Percentiles rank a stretch among this genome's conserved stretches.
phyloP scores from a whole-genome alignment of 345 rosid genomes.

The Conringia planisiliqua region DNA sequence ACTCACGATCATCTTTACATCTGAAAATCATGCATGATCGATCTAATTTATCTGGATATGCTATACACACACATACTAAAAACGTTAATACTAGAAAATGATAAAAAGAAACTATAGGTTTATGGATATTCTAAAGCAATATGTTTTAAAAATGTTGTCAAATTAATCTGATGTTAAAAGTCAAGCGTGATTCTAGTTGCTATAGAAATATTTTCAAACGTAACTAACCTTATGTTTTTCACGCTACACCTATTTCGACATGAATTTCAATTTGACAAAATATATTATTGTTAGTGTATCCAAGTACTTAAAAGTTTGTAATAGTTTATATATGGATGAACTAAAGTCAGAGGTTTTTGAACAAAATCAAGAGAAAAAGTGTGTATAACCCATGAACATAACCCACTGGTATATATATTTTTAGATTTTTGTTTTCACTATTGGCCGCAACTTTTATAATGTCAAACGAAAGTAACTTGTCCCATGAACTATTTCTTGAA shows the following conservation, averaged over 20 bases:
- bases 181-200: conserved; percentile 17
- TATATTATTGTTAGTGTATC: neutral
- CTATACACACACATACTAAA: neutral
- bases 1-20: neutral
- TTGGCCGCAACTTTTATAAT: neutral
- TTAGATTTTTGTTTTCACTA: neutral
- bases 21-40: neutral
- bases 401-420: neutral
- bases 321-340: neutral
- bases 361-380: neutral
- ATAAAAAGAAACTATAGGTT: neutral
- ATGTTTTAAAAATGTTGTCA: conserved; percentile 12
- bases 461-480: conserved; percentile 2
- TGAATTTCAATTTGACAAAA: conserved; percentile 9
- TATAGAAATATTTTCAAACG: conserved; percentile 16
- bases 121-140: neutral
- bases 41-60: neutral
- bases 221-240: conserved; percentile 25
- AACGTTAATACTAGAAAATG: neutral
- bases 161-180: conserved; percentile 17
- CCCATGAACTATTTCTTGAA: neutral
- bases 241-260: conserved; percentile 7
- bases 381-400: neutral
- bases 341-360: conserved; percentile 13
- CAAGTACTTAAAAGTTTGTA: neutral